These are phyloP conservation scores for Arthrobotrys entomopaga DNA, from an alignment of 2,329 filamentous ascomycete genomes.

Conservation along the genomic window DNA sequence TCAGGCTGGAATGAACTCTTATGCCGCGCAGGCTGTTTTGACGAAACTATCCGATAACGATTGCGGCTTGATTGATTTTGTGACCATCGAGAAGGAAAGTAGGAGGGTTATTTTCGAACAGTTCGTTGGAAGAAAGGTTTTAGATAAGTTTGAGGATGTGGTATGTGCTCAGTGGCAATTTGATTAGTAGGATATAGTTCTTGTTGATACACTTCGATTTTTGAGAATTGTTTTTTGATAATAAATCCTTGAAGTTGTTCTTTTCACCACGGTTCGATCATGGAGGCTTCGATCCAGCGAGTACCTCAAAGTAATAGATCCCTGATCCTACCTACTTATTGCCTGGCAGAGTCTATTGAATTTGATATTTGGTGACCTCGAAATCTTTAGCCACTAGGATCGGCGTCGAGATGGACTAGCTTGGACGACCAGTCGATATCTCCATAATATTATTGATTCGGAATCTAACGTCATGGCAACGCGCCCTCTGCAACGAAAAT, in stretches of 20 bases:
- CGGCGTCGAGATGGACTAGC: no score
- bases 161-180: conserved; percentile 21
- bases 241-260: not conserved
- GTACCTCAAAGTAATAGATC: no score
- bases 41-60: conserved; percentile 32
- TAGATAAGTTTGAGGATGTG: conserved; percentile 38
- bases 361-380: no score
- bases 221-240: no score
- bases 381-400: no score
- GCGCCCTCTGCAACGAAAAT: no score
- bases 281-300: not conserved
- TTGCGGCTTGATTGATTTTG: conserved; percentile 43
- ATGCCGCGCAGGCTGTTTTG: conserved; percentile 38
- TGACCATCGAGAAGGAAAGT: conserved; percentile 40
- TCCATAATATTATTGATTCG: no score
- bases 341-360: no score
- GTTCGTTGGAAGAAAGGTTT: conserved; percentile 29
- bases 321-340: no score
- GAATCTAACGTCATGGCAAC: no score
- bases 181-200: not conserved
- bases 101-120: conserved; percentile 39
- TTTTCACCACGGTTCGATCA: not conserved
- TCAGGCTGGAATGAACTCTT: conserved; percentile 43
- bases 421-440: no score
- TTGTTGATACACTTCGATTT: not conserved